Percentiles rank a stretch among this genome's conserved stretches.
Conservation (phyloP, 129 eudicot species). For the Pittosporum tobira region DNA sequence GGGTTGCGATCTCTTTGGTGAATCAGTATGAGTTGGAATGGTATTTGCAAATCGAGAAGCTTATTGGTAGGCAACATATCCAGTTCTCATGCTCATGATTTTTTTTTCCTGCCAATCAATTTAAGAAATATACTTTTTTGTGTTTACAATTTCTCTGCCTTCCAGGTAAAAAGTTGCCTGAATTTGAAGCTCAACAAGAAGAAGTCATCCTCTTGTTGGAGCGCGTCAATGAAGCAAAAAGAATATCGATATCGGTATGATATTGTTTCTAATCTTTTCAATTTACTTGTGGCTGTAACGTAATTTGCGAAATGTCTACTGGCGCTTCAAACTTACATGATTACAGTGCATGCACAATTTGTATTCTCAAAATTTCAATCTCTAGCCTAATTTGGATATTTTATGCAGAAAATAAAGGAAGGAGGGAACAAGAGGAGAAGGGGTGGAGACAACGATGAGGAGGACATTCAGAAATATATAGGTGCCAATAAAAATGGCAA, state of each 20-base stretch:
- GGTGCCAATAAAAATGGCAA: constrained; percentile 32
- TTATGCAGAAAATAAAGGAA: constrained; percentile 61
- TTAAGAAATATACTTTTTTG: neutral
- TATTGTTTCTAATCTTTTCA: neutral
- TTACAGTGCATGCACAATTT: too few relatives aligned
- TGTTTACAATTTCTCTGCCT: neutral
- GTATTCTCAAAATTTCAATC: too few relatives aligned
- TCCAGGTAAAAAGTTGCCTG: constrained; percentile 69
- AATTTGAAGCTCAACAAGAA: constrained; percentile 55
- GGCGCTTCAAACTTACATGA: too few relatives aligned
- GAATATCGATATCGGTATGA: constrained; percentile 52
- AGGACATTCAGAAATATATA: constrained; percentile 34
- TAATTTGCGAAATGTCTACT: too few relatives aligned
- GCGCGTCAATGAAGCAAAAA: constrained; percentile 71
- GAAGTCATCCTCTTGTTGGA: constrained; percentile 59
- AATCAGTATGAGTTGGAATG: constrained; percentile 93
- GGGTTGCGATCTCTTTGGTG: constrained; percentile 79
- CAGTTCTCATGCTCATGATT: neutral
- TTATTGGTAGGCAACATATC: constrained; percentile 41
- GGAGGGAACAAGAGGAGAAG: constrained; percentile 45
- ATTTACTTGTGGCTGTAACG: neutral
- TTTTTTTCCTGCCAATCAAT: neutral
- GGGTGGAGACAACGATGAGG: constrained; percentile 41
- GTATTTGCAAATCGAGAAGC: constrained; percentile 85
- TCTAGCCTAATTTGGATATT: neutral